Base-by-base conservation (phyloP, 2,329 filamentous ascomycete genomes). In the Scorias spongiosa region DNA sequence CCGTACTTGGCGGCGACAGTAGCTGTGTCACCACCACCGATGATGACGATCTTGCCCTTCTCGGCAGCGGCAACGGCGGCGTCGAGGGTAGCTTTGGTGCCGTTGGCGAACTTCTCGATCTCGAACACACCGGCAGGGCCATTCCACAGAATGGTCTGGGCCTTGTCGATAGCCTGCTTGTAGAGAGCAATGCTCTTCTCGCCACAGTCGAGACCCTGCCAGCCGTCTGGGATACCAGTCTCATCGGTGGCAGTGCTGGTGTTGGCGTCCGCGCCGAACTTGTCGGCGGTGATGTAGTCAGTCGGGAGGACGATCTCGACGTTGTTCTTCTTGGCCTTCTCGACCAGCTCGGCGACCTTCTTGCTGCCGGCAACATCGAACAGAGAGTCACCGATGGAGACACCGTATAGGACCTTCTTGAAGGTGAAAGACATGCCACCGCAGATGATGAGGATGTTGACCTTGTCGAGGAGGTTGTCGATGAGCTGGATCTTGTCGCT, bases 401-500 rank as follows among this genome's bases (percentile, higher is more conserved):
- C 80, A 63, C 76, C 74, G 69, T 95, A 78, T 45, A 96, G 76
- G n/a, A 86, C 89, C 78, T 98, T 98, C 78, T 96, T 96, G 78
- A 98, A 98, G 57, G 91, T 98, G 73, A 96, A 98, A 50, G 91
- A 88, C 91, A 98, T 98, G 58, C 79, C 91, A 63, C 91, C 91
- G 65, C 89, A 94, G 69, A 98, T 82, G 68, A 98, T 83, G 54
- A 98, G 77, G 65, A 81, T 91, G 76, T 98, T 78, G 66, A 98
- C 88, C 78, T 98, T 96, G 68, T 87, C 84, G 55, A 98, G 81
- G 54, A 98, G 75, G 76, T 98, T 98, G 72, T 98, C 88, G 63
- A 98, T 96, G 57, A 98, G 77, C 74, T 95, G 86, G 66, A 98
- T 98, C 81, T 98, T 98, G 77, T 98, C 91, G 39, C 86, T 93